Conservation (phyloP, 73 alveolate genomes). For the Effrenium voratum region DNA sequence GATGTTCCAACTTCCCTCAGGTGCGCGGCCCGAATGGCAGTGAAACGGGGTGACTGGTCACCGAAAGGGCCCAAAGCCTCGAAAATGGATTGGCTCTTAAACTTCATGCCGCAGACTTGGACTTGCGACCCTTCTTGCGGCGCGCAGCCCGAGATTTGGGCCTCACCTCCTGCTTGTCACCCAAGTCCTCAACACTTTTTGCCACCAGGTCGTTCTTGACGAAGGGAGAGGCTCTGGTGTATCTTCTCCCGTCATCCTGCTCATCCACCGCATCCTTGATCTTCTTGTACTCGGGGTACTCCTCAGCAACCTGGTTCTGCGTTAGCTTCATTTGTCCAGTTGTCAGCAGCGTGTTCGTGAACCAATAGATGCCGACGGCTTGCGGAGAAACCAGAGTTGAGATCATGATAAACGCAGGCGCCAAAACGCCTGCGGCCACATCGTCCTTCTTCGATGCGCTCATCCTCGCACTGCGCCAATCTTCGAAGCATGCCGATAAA, state of each 20-base stretch:
- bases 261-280: constrained; percentile 63
- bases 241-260: constrained; percentile 23
- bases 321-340: constrained; percentile 66
- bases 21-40: background rate
- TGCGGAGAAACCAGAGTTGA: constrained; percentile 66
- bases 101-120: background rate
- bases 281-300: constrained; percentile 84
- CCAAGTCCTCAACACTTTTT: constrained; percentile 31
- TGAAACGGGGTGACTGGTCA: background rate
- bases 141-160: constrained; percentile 19
- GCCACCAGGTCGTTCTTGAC: constrained; percentile 30
- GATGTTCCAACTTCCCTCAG: background rate
- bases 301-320: constrained; percentile 69
- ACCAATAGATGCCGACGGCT: constrained; percentile 80
- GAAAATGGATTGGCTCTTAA: background rate
- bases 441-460: constrained; percentile 34
- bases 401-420: constrained; percentile 46
- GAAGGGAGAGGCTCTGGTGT: constrained; percentile 43
- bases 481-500: too few relatives aligned
- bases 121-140: constrained; percentile 23
- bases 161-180: background rate
- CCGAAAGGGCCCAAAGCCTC: background rate
- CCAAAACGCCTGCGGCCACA: constrained; percentile 1
- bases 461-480: too few relatives aligned
- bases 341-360: constrained; percentile 70